Conservation (phyloP, 2,329 filamentous ascomycete genomes). For the Lizonia empirigonia region DNA sequence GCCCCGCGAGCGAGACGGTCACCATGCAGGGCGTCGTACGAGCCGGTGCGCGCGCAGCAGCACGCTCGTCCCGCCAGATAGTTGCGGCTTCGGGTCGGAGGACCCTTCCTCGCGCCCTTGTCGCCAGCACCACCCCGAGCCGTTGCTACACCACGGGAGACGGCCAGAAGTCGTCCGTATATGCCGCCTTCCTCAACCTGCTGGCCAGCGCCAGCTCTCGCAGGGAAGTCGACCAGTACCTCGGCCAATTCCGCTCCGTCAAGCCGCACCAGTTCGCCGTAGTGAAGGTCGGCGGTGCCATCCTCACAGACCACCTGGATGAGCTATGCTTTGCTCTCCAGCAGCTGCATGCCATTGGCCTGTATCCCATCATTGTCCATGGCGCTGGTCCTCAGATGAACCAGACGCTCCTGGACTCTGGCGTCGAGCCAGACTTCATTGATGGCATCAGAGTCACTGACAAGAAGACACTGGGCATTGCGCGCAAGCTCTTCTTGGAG, state of each 20-base stretch:
- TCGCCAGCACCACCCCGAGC: slow-evolving; percentile 33
- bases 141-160: slow-evolving; percentile 44
- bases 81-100: slow-evolving; percentile 34
- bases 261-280: slow-evolving; percentile 97
- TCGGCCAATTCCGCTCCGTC: slow-evolving; percentile 95
- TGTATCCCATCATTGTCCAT: slow-evolving; percentile 95
- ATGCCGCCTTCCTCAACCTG: slow-evolving; percentile 82
- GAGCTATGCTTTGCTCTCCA: slow-evolving; percentile 87
- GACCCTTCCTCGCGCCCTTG: slow-evolving; percentile 41
- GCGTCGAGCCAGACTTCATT: slow-evolving; percentile 93
- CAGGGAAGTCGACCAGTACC: slow-evolving; percentile 95
- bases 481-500: slow-evolving; percentile 89
- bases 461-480: slow-evolving; percentile 89
- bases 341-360: slow-evolving; percentile 91
- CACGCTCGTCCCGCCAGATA: slow-evolving; percentile 44
- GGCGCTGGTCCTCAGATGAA: slow-evolving; percentile 96
- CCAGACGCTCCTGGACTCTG: slow-evolving; percentile 83
- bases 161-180: slow-evolving; percentile 44
- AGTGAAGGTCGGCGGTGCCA: slow-evolving; percentile 96
- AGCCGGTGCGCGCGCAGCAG: slow-evolving; percentile 44
- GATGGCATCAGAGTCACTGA: slow-evolving; percentile 96
- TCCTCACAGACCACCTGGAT: slow-evolving; percentile 91
- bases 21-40: slow-evolving; percentile 49
- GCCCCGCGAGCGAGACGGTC: slow-evolving; percentile 33
- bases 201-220: slow-evolving; percentile 96